phyloP scores from a whole-genome alignment of 495 filamentous ascomycete genomes.

The Hyaloscypha finlandica region DNA sequence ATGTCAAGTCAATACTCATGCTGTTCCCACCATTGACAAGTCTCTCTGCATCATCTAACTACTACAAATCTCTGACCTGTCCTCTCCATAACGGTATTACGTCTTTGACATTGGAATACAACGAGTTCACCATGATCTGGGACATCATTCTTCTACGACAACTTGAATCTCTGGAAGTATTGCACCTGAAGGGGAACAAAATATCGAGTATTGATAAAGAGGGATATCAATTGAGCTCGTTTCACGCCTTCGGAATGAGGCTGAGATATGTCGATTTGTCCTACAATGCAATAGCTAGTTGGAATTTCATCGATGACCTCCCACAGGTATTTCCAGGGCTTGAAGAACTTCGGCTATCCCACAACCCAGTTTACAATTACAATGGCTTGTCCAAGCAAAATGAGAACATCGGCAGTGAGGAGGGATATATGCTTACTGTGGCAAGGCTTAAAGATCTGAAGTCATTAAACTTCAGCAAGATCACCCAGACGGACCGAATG shows the following conservation, averaged over 20 bases:
- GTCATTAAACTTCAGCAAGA: slow-evolving; percentile 75
- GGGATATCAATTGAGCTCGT: slow-evolving; percentile 24
- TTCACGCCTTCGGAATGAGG: slow-evolving; percentile 13
- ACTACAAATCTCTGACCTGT: slow-evolving; percentile 12
- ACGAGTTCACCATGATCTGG: slow-evolving; percentile 63
- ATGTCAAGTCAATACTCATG: slow-evolving; percentile 51
- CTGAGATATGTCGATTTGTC: slow-evolving; percentile 75
- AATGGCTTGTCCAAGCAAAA: slow-evolving; percentile 41
- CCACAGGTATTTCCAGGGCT: slow-evolving; percentile 68
- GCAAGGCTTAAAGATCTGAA: slow-evolving; percentile 70
- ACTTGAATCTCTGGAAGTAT: slow-evolving; percentile 59
- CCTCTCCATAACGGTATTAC: slow-evolving; percentile 36
- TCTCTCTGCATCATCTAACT: slow-evolving; percentile 59
- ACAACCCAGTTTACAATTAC: slow-evolving; percentile 78
- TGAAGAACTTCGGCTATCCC: slow-evolving; percentile 69
- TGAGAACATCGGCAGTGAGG: slow-evolving; percentile 53
- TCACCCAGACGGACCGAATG: slow-evolving; percentile 69
- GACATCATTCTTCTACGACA: slow-evolving; percentile 57
- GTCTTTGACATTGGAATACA: slow-evolving; percentile 72
- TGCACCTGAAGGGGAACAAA: slow-evolving; percentile 61
- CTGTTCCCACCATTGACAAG: slow-evolving; percentile 62
- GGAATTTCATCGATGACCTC: slow-evolving; percentile 70
- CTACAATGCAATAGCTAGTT: slow-evolving; percentile 71
- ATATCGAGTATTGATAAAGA: slow-evolving; percentile 45
- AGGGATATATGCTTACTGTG: slow-evolving; percentile 83